Base-by-base conservation (phyloP, 768 basidiomycete genomes). In the Hericium rajendrae region DNA sequence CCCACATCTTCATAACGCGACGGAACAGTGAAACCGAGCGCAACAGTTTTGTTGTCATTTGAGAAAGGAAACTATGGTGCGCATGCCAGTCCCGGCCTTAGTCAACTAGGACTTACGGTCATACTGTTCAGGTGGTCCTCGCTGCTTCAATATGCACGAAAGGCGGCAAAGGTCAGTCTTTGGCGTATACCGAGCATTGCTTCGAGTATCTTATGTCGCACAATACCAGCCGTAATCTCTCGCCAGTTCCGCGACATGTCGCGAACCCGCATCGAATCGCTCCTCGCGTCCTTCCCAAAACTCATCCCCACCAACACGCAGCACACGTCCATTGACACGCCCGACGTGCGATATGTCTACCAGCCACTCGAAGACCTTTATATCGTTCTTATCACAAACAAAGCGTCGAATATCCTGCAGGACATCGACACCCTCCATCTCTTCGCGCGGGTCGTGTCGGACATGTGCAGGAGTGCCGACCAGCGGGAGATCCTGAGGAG, bases 361-460 rank as follows among this genome's bases (percentile, higher is more conserved):
- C 94, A 97, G 67, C 93, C 94, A 0, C 81, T 97, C 49, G 94
- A 97, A 71, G 93, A 97, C 69, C 83, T 98, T 24, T 98, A 97
- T 73, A 95, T 98, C 59, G 79, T 98, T 63, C 80, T 98, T 62
- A 94, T 98, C 73, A 98, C 95, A 55, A 98, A 97, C 75, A 97
- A 97, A 71, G 91, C 92, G 8, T 93, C 91, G n/a, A 99, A 99
- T 67, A 98, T 98, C 66, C 76, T 99, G 40, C 97, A 97, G 75
- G 97, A 98, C 70, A 95, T 98, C 62, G 90, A 97, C 58, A 99
- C 95, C 0, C 78, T 99, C 0, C 91, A 94, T 64, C 86, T 99
- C 39, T 88, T 97, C 65, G 87, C 94, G 1, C 86, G 95, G 38
- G 87, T 97, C 50, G 93, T 97, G 13, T 93, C 93, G 2, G 93